Base-by-base conservation (phyloP, 768 basidiomycete genomes). In the Amanita pallidorosea region DNA sequence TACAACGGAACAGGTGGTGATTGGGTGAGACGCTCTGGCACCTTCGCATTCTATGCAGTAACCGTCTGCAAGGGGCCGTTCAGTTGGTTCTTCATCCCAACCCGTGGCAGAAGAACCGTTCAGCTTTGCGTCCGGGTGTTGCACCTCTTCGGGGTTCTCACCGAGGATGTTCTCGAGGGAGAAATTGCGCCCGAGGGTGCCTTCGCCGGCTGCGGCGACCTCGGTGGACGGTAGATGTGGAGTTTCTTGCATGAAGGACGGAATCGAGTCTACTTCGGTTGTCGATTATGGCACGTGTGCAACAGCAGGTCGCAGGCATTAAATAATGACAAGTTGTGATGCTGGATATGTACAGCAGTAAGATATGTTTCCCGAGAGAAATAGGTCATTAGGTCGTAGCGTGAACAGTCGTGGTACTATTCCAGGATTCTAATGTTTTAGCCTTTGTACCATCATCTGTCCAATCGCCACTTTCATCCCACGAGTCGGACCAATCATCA, bases 41-140 rank as follows among this genome's bases (percentile, higher is more conserved):
- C 89, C 89, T 79, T 92, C 89, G 61, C 89, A 91, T 64, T 92
- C 89, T 47, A 90, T 64, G 55, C 89, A 92, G 59, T 72, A 84
- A 0, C 86, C 88, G 47, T 86, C 81, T 9, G 68, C 64, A 12
- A 70, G 67, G 7, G 73, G 69, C 36, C 65, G 70, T 52, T 71
- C 67, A 8, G 62, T 60, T 9, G 70, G 68, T 62, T 85, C 84
- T 57, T 88, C 83, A 52, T 86, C 83, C 82, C 82, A 84, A 11
- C 81, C 83, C 35, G 69, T 69, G 8, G 70, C 67, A 22, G 70
- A 63, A 18, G 64, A 59, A 33, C 67, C 65, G 47, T 63, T 61
- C 6, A 60, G 56, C n/a, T 70, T 70, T 2, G 42, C 25, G 15
- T 43, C 42, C 27, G 79, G 74, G 57, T 82, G 75, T 57, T 84